Percentiles rank a stretch among this genome's conserved stretches.
phyloP scores from a whole-genome alignment of 2,329 filamentous ascomycete species.

The Fusarium sp. region DNA sequence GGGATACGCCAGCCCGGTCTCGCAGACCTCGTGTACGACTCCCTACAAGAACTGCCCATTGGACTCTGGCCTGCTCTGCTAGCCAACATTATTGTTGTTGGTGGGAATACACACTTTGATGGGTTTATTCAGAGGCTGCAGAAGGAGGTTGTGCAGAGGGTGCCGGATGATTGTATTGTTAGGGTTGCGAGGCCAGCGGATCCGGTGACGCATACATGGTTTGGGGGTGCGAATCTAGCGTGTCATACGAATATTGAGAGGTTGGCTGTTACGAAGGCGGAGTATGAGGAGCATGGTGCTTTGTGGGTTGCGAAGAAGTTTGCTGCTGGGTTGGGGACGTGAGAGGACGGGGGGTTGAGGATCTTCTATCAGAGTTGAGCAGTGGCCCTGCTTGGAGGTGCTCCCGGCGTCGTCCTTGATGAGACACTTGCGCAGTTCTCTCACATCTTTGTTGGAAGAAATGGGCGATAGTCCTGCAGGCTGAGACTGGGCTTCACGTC shows the following conservation, averaged over 20 bases:
- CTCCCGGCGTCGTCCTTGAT: accelerated
- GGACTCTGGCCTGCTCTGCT: conserved; percentile 85
- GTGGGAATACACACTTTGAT: conserved; percentile 81
- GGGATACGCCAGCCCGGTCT: conserved; percentile 86
- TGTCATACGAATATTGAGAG: conserved; percentile 72
- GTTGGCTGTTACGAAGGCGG: conserved; percentile 81
- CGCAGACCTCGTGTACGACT: conserved; percentile 83
- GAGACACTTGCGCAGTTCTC: neutral
- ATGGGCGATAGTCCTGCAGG: neutral
- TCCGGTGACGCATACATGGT: conserved; percentile 84
- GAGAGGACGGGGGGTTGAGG: neutral
- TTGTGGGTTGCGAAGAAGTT: conserved; percentile 80
- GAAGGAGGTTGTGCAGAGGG: conserved; percentile 74
- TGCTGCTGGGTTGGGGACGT: conserved; percentile 44
- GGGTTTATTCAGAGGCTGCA: conserved; percentile 85
- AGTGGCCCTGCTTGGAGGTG: neutral
- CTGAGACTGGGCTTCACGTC: neutral
- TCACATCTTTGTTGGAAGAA: no score
- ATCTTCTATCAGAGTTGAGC: neutral
- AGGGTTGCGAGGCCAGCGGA: conserved; percentile 75
- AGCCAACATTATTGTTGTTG: conserved; percentile 88
- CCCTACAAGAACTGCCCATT: conserved; percentile 77
- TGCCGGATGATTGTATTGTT: conserved; percentile 81
- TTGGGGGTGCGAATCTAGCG: conserved; percentile 82
- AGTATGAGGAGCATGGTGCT: conserved; percentile 89